phyloP scores from a whole-genome alignment of 2,329 filamentous ascomycete genomes.

The Hortaea werneckii region DNA sequence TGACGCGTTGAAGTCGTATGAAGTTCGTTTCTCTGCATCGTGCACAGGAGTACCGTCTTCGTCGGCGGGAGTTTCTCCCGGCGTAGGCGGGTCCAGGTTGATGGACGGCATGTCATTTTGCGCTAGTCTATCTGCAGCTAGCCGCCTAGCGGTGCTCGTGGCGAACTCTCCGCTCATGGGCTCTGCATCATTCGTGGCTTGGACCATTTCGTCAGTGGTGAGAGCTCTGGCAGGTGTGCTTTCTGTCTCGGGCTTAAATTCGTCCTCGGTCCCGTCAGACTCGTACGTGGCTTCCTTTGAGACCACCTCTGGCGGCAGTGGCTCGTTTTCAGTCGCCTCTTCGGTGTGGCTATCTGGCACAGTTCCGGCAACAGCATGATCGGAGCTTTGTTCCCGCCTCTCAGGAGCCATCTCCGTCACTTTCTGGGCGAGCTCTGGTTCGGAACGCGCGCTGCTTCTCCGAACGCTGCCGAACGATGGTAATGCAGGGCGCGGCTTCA shows the following conservation, averaged over 20 bases:
- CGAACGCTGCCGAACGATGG: constrained; percentile 64
- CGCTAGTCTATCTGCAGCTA: background rate
- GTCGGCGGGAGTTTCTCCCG: constrained; percentile 14
- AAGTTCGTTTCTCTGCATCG: constrained; percentile 8
- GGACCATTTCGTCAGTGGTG: constrained; percentile 2
- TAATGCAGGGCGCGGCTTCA: constrained; percentile 64
- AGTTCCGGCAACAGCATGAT: constrained; percentile 48
- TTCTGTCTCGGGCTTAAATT: constrained; percentile 4
- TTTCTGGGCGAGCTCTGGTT: constrained; percentile 39
- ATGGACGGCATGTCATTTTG: constrained; percentile 18
- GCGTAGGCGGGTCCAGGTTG: constrained; percentile 26
- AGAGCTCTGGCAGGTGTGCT: constrained; percentile 7
- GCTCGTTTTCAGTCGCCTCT: constrained; percentile 40
- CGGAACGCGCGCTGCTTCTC: constrained; percentile 26
- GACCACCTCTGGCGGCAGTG: constrained; percentile 60
- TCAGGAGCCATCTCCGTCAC: constrained; percentile 37
- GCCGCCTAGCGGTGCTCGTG: background rate
- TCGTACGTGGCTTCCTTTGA: constrained; percentile 56
- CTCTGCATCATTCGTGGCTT: constrained; percentile 1
- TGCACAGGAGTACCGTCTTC: constrained; percentile 12
- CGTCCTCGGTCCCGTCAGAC: constrained; percentile 41
- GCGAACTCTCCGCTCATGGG: constrained; percentile 16
- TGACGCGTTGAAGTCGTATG: constrained; percentile 17
- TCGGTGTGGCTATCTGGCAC: constrained; percentile 38
- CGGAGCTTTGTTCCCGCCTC: constrained; percentile 45